These are phyloP conservation scores for Monilinia aucupariae DNA, from an alignment of 2,329 filamentous ascomycete genomes.

Conservation along the genomic window DNA sequence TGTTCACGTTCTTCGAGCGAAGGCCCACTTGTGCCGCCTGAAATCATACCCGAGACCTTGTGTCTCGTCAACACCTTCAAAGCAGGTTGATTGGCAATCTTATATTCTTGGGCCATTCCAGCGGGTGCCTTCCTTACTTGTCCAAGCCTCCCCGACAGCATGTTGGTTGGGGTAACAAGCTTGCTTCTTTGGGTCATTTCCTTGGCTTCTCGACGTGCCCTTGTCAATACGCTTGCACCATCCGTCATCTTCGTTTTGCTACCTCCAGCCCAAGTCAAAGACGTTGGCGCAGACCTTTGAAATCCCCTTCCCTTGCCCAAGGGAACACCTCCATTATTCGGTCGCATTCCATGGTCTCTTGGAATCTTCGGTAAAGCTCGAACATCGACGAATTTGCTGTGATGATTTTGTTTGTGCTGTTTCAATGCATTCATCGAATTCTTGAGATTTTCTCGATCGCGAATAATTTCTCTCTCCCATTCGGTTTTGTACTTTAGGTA, in stretches of 20 bases:
- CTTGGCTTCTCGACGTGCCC: conserved; percentile 50
- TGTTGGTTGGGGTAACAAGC: conserved; percentile 40
- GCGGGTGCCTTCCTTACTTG: conserved; percentile 46
- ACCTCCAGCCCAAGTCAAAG: conserved; percentile 43
- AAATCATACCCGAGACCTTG: conserved; percentile 23
- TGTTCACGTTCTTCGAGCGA: conserved; percentile 37
- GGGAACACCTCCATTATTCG: conserved; percentile 35
- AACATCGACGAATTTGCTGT: conserved; percentile 51
- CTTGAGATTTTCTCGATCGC: conserved; percentile 51
- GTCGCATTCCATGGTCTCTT: conserved; percentile 37
- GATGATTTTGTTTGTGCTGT: conserved; percentile 52
- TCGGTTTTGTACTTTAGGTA: conserved; percentile 64
- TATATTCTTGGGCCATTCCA: conserved; percentile 50
- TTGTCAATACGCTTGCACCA: conserved; percentile 50
- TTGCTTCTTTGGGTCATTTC: conserved; percentile 47
- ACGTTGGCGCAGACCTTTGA: conserved; percentile 33
- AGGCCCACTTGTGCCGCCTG: conserved; percentile 22
- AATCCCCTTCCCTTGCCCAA: conserved; percentile 28
- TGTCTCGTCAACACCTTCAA: conserved; percentile 35
- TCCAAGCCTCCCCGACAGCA: conserved; percentile 33
- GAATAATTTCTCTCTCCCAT: conserved; percentile 50
- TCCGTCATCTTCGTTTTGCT: conserved; percentile 48
- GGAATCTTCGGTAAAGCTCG: conserved; percentile 43
- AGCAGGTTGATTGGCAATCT: conserved; percentile 39
- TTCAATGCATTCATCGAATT: conserved; percentile 53